Evolutionary conservation across 1,139 yeast species (phyloP).

Genomic region (Pneumocystis jirovecii): DNA sequence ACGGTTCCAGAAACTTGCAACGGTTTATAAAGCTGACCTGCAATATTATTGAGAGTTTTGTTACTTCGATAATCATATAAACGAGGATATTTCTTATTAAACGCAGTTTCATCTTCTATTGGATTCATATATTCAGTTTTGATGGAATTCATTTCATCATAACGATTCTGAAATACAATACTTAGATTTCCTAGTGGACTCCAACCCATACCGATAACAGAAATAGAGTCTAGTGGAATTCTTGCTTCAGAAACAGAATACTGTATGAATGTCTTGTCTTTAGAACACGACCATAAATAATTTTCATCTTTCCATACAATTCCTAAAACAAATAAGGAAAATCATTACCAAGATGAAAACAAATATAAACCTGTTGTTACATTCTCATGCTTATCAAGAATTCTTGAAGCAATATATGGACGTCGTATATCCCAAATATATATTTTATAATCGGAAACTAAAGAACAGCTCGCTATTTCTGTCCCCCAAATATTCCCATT

Average conservation of each 20-base stretch:
- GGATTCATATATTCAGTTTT: background rate
- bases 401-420: slow-evolving; percentile 59
- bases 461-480: slow-evolving; percentile 61
- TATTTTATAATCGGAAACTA: slow-evolving; percentile 54
- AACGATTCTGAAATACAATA: background rate
- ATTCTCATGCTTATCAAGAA: slow-evolving; percentile 39
- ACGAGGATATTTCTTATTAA: background rate
- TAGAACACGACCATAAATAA: slow-evolving; percentile 38
- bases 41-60: background rate
- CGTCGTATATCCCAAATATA: slow-evolving; percentile 61
- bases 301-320: slow-evolving; percentile 33
- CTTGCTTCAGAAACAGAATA: slow-evolving; percentile 42
- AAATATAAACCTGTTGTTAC: slow-evolving; percentile 34
- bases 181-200: slow-evolving; percentile 24
- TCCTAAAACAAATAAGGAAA: background rate
- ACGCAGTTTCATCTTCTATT: background rate
- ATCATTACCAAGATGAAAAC: too few relatives aligned
- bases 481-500: slow-evolving; percentile 18
- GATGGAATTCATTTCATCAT: background rate
- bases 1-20: slow-evolving; percentile 2
- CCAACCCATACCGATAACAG: slow-evolving; percentile 44
- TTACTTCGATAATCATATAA: background rate
- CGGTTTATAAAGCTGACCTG: background rate
- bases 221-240: slow-evolving; percentile 39
- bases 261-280: slow-evolving; percentile 39